Base-by-base conservation (phyloP, 2,329 filamentous ascomycete species). In the Microcyclospora pomicola region DNA sequence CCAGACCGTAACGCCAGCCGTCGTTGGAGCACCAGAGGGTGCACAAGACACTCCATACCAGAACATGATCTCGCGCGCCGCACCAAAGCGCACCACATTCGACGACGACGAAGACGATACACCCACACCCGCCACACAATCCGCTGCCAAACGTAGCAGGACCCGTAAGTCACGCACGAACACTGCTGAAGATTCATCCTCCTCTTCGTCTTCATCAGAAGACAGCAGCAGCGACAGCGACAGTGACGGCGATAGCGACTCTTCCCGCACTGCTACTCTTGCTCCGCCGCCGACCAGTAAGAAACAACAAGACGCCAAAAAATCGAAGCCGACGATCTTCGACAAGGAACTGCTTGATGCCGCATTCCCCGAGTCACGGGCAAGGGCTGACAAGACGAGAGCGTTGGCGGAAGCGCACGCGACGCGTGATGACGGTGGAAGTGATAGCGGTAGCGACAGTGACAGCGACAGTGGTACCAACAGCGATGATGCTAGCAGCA, bases 131-230 rank as follows among this genome's bases (percentile, higher is more conserved):
- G 28, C 24, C 43, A 15, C 39, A 36, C 12, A 48, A 46, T 31
- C 41, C 14, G 6, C 32, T 14, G 16, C n/a, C 27, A n/a, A 43
- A 43, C 19, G 19, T 24, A 33, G 37, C 27, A 47, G 39, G 28
- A 52, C 43, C 34, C 55, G 53, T 29, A 60, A 55, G 39, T 44
- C 53, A 3, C 49, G 55, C 32, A 59, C 57, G 1, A 49, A 56
- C 3, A 49, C 19, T 24, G 19, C 19, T 7, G 19, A 24, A 24
- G 19, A 24, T 7, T 24, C 19, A 5, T 24, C 55, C 19, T 53
- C 52, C 1, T 47, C 44, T 3, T 41, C 37, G 9, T 37, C 35
- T 32, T 39, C 36, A 9, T 34, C 27, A 30, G 35, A 38, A 15
- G 42, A 44, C 3, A 48, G 42, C 31, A 45, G 40, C 33, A 43